Conservation (phyloP, 1,284 basidiomycete species). For the Phenoliferia sp. region DNA sequence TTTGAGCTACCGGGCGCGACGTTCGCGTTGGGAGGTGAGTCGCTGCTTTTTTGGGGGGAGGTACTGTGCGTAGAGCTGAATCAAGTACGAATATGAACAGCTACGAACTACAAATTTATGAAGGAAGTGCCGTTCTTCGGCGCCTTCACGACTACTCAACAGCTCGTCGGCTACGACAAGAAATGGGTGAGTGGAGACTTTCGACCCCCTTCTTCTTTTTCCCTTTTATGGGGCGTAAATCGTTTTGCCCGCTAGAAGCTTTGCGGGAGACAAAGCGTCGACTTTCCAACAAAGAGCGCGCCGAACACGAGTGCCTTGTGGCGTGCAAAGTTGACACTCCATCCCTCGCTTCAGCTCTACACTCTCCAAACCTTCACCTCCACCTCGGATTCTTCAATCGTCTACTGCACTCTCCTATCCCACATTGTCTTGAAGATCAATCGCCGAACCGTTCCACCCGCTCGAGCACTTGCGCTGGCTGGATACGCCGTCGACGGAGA, state of each 20-base stretch:
- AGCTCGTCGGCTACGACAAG: slow-evolving; percentile 22
- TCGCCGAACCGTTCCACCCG: slow-evolving; percentile 20
- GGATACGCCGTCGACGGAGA: too few species aligned
- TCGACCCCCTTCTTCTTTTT: not conserved
- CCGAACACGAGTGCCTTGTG: too few species aligned
- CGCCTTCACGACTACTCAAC: slow-evolving; percentile 12
- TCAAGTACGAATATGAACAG: not conserved
- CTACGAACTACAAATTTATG: slow-evolving; percentile 11
- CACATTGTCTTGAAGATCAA: slow-evolving; percentile 24
- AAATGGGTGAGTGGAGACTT: slow-evolving; percentile 18
- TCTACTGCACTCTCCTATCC: slow-evolving; percentile 13
- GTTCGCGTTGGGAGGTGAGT: slow-evolving; percentile 14
- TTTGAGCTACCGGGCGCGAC: slow-evolving; percentile 10
- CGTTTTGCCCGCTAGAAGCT: too few species aligned
- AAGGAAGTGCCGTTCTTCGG: slow-evolving; percentile 21
- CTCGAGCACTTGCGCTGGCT: slow-evolving; percentile 20
- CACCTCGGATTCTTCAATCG: slow-evolving; percentile 2
- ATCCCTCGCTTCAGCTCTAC: slow-evolving; percentile 13
- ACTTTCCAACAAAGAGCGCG: too few species aligned
- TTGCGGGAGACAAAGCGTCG: too few species aligned
- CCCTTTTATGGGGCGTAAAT: not conserved
- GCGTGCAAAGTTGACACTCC: too few species aligned
- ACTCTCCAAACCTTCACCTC: slow-evolving; percentile 17
- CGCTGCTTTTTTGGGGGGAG: not conserved
- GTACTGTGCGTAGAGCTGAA: too few species aligned